phyloP scores from a whole-genome alignment of 2,329 filamentous ascomycete species.

The Nemania serpens region DNA sequence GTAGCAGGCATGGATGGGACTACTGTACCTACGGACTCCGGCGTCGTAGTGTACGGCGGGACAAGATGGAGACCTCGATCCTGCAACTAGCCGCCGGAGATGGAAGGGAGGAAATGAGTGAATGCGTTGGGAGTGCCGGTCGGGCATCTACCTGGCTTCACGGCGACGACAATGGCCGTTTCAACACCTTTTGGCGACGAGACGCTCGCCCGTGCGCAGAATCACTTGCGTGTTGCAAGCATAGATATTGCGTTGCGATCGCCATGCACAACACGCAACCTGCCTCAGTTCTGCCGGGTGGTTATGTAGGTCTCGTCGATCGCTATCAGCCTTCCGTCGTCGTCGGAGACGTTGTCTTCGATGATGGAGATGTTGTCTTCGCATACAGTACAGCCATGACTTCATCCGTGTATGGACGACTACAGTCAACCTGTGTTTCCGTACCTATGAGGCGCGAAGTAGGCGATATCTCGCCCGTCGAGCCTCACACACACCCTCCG shows the following conservation, averaged over 20 bases:
- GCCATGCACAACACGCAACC: neutral
- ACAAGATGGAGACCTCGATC: neutral
- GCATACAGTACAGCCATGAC: neutral
- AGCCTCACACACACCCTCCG: neutral
- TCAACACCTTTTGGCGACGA: neutral
- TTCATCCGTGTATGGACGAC: neutral
- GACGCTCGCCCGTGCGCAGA: neutral
- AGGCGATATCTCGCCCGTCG: neutral
- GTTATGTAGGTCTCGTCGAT: conserved; percentile 10
- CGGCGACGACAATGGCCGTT: neutral
- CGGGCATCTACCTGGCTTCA: conserved; percentile 7
- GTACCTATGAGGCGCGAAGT: neutral
- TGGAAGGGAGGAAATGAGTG: neutral
- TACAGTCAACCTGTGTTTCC: neutral
- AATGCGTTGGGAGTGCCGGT: neutral
- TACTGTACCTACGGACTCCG: conserved; percentile 20
- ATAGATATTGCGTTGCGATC: neutral
- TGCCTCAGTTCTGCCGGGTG: neutral
- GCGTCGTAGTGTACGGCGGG: conserved; percentile 7
- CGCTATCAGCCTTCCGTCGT: neutral
- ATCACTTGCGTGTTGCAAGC: neutral
- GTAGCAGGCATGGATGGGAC: conserved; percentile 1
- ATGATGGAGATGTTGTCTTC: neutral
- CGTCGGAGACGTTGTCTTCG: neutral
- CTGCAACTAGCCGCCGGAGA: conserved; percentile 7